Evolutionary conservation across 2,329 filamentous ascomycete genomes (phyloP), one percentile per base, ranked within the genome.

Genomic region (Aureobasidium pullulans): DNA sequence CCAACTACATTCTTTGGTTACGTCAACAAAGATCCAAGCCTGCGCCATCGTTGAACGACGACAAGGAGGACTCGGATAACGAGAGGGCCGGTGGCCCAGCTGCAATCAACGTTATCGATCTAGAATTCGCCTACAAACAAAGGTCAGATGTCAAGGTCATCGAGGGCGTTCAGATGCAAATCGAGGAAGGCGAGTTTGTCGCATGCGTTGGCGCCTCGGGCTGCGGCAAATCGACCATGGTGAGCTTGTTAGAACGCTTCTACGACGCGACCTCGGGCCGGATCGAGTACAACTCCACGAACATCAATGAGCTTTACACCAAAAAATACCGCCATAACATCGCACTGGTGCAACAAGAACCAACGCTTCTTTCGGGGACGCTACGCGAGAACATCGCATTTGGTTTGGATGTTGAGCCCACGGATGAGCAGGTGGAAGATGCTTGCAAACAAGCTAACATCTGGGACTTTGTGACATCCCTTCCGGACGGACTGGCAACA

Each of bases 111-210:
- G 72, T 77, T 0, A 80, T 75, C 8, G 85, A 88, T 47, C 84
- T 89, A 48, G 78, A 85, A 63, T 81, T 83, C 57, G 86, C 86
- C 0, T 89, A 85, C 67, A 79, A 79, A 59, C 72, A 86, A 15
- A 86, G 86, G 34, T 86, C 87, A 67, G 87, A 89, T 62, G 85
- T 89, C 71, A 83, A 88, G 29, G 83, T 82, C 29, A 86, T 90
- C 64, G 73, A 76, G 61, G 72, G 77, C 1, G 73, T 90, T 13
- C 15, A 16, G 84, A 85, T 52, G 4, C 15, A 16, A 1, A 69
- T 76, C 49, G 63, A 65, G 19, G 65, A 71, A 16, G 73, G 73
- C 4, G 70, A 74, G 53, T 73, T 73, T 13, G 72, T 71, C 1
- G 75, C 74, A 1, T 71, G 77, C 23, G 75, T 77, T 1, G 76